Conservation (phyloP, 768 basidiomycete genomes). For the Boletellus emodensis region DNA sequence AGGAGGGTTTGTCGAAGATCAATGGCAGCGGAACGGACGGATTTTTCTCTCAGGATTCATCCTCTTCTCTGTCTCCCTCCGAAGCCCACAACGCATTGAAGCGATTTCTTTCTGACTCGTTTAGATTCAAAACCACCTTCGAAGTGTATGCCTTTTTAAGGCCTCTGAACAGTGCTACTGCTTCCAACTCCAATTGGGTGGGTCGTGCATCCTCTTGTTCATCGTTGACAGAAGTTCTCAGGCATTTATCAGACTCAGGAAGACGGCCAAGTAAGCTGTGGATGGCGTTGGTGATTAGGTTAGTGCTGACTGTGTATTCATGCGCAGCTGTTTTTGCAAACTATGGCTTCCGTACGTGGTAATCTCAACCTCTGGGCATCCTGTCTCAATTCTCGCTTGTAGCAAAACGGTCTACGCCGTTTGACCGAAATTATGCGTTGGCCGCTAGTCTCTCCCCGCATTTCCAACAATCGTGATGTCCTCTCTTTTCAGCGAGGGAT, state of each 20-base stretch:
- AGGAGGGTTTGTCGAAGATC: constrained; percentile 42
- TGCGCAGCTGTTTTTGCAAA: constrained; percentile 38
- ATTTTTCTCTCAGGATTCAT: constrained; percentile 35
- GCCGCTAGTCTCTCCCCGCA: constrained; percentile 36
- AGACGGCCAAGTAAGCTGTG: constrained; percentile 46
- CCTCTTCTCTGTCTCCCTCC: constrained; percentile 37
- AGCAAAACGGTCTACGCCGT: constrained; percentile 51
- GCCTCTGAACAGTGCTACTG: constrained; percentile 35
- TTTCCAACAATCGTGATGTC: constrained; percentile 30
- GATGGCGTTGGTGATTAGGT: neutral
- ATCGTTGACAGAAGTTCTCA: too few relatives aligned
- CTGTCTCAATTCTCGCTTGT: neutral
- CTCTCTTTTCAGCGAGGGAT: constrained; percentile 61
- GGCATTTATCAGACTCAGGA: constrained; percentile 39
- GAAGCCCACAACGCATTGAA: constrained; percentile 45
- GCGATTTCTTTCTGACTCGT: constrained; percentile 41
- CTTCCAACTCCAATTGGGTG: constrained; percentile 43
- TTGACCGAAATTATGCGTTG: constrained; percentile 49
- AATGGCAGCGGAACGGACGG: constrained; percentile 40
- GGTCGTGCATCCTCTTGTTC: constrained; percentile 1
- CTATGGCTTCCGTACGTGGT: constrained; percentile 36
- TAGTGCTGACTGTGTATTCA: neutral
- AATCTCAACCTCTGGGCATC: rapidly evolving
- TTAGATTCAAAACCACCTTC: constrained; percentile 37
- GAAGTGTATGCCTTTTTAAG: constrained; percentile 46